These are phyloP conservation scores for Trichoderma koningii DNA, from an alignment of 2,329 filamentous ascomycete genomes.

Conservation along the genomic window DNA sequence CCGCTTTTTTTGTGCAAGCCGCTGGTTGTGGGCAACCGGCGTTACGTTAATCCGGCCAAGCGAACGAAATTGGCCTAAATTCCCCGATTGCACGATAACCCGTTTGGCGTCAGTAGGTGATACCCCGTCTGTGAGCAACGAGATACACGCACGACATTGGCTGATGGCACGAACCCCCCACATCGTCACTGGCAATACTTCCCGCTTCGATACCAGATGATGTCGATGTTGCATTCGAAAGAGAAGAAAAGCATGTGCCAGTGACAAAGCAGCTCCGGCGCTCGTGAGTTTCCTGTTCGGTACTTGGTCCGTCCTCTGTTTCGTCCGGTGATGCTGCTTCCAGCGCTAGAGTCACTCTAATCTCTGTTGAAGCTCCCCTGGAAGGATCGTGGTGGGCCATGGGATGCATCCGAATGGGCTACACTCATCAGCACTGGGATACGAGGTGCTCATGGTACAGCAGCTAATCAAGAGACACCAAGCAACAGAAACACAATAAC, in stretches of 20 bases:
- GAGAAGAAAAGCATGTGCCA: neutral
- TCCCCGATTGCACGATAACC: constrained; percentile 2
- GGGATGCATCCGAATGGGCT: neutral
- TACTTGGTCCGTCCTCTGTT: neutral
- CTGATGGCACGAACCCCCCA: neutral
- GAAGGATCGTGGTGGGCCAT: neutral
- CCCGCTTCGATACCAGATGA: no score
- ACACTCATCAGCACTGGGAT: no score
- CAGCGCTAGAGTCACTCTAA: neutral
- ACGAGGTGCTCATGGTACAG: neutral
- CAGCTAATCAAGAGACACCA: neutral
- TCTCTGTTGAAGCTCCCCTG: neutral
- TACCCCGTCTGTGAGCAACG: neutral
- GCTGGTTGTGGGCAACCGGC: neutral
- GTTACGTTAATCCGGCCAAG: neutral
- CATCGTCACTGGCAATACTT: neutral
- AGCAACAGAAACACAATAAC: neutral
- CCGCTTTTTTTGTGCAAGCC: constrained; percentile 3
- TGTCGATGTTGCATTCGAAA: neutral
- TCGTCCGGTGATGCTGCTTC: constrained; percentile 2
- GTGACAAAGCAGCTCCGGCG: neutral
- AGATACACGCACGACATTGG: neutral
- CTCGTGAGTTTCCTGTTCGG: neutral
- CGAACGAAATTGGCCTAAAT: constrained; percentile 9
- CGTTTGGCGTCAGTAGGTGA: no score